phyloP scores from a whole-genome alignment of 179 eudicot species.

The Gypsophila paniculata region DNA sequence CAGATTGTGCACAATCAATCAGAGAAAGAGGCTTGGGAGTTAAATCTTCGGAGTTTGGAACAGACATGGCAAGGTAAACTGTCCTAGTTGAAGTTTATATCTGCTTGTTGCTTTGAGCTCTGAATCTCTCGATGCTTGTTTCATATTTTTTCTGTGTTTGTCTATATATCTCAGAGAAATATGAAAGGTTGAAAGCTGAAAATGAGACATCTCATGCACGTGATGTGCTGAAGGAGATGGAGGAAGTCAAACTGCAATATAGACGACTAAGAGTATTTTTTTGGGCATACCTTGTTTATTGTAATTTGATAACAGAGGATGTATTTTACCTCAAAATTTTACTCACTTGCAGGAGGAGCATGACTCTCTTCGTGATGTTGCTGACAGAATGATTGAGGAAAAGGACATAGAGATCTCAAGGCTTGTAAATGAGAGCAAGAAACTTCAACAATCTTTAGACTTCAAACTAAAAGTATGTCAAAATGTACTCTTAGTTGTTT shows the following conservation, averaged over 20 bases:
- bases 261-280: constrained; percentile 62
- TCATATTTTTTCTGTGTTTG: not conserved
- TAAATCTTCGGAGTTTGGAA: constrained; percentile 65
- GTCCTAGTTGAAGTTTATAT: not conserved
- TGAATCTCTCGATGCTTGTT: constrained; percentile 3
- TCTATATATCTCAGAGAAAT: constrained; percentile 55
- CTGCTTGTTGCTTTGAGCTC: not conserved
- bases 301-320: constrained; percentile 11
- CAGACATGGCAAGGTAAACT: constrained; percentile 81
- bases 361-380: constrained; percentile 78
- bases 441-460: constrained; percentile 56
- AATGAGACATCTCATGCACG: constrained; percentile 47
- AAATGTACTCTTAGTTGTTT: constrained; percentile 15
- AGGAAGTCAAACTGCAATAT: constrained; percentile 49
- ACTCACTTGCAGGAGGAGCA: constrained; percentile 78
- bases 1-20: constrained; percentile 46
- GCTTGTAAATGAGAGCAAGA: constrained; percentile 66
- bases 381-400: constrained; percentile 92
- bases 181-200: constrained; percentile 59
- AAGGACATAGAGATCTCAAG: constrained; percentile 89
- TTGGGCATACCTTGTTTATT: constrained; percentile 15
- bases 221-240: constrained; percentile 56
- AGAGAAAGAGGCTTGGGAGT: constrained; percentile 74
- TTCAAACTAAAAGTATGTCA: constrained; percentile 44
- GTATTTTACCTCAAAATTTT: constrained; percentile 21